Evolutionary conservation across 2,329 filamentous ascomycete genomes (phyloP).

Genomic region (Talaromyces sp.): DNA sequence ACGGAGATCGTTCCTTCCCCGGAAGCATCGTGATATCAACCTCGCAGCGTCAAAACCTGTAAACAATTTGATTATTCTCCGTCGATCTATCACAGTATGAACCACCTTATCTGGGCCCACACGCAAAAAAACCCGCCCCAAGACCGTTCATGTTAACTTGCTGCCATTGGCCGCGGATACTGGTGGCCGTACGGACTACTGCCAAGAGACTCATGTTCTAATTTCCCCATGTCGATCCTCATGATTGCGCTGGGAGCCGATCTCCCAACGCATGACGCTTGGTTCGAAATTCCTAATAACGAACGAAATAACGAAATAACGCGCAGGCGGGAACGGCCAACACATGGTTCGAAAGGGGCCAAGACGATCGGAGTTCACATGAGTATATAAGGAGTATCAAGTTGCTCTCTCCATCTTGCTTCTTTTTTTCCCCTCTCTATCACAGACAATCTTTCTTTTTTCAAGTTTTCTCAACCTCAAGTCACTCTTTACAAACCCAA

Average conservation of each 20-base stretch:
- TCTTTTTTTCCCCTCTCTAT: neutral
- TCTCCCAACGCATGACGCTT: neutral
- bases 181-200: neutral
- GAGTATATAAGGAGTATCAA: neutral
- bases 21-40: neutral
- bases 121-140: neutral
- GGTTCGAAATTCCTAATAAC: too few species aligned
- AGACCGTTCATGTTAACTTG: neutral
- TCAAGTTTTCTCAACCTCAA: neutral
- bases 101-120: neutral
- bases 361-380: neutral
- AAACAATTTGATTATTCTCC: neutral
- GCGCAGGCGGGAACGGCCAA: neutral
- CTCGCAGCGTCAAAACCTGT: neutral
- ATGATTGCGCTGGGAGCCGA: neutral
- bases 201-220: neutral
- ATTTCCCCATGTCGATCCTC: neutral
- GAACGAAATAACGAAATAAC: too few species aligned
- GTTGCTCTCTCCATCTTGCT: neutral
- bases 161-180: neutral
- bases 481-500: slow-evolving; percentile 1
- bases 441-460: neutral
- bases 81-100: neutral
- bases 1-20: neutral
- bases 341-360: neutral